Conservation (phyloP, 257 asterid genomes). For the Verbena officinalis region DNA sequence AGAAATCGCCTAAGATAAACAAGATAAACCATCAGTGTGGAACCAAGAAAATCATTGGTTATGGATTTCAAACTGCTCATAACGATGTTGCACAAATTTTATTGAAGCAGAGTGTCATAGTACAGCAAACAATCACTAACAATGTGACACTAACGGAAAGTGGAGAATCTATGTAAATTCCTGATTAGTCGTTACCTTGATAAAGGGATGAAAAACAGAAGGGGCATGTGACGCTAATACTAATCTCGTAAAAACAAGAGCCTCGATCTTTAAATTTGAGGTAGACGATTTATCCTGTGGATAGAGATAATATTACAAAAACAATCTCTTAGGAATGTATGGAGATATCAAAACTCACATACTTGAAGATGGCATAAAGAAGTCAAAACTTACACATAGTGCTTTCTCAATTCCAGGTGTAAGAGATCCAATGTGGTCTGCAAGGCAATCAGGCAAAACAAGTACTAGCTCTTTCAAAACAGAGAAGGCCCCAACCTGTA, state of each 20-base stretch:
- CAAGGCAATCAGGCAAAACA: slow-evolving; percentile 98
- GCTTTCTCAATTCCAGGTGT: slow-evolving; percentile 98
- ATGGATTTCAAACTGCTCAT: slow-evolving; percentile 7
- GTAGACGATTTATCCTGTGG: slow-evolving; percentile 96
- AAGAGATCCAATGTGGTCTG: slow-evolving; percentile 96
- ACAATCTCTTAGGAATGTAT: slow-evolving; percentile 17
- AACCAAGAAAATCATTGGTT: slow-evolving; percentile 16
- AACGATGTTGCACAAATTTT: neutral
- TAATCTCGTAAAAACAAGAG: slow-evolving; percentile 94
- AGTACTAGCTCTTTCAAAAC: slow-evolving; percentile 90
- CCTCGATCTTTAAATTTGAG: slow-evolving; percentile 94
- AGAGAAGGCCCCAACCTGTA: slow-evolving; percentile 96
- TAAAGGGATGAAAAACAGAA: slow-evolving; percentile 91
- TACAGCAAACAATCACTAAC: slow-evolving; percentile 8
- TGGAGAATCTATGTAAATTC: slow-evolving; percentile 18
- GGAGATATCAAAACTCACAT: slow-evolving; percentile 5
- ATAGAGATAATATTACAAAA: slow-evolving; percentile 24
- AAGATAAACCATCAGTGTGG: slow-evolving; percentile 27
- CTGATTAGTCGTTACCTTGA: slow-evolving; percentile 62
- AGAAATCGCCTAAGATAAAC: slow-evolving; percentile 68
- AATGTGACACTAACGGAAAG: neutral
- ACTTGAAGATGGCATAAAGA: slow-evolving; percentile 11
- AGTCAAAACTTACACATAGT: slow-evolving; percentile 66
- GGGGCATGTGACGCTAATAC: slow-evolving; percentile 90
- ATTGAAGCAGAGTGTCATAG: slow-evolving; percentile 5